Evolutionary conservation across 441 rosid species (phyloP), one percentile per base, ranked within the genome.

Genomic region (Erysimum cheiri): DNA sequence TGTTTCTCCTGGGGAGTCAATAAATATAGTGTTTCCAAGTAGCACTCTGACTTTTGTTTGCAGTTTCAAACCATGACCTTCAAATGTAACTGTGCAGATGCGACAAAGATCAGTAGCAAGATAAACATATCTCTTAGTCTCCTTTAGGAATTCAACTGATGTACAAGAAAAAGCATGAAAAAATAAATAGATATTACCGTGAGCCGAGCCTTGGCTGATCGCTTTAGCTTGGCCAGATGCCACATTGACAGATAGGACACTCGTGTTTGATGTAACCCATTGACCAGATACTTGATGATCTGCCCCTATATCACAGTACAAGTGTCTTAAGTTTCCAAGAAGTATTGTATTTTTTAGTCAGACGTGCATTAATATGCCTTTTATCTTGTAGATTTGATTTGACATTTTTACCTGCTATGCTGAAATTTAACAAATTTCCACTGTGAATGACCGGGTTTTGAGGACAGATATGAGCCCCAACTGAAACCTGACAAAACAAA

Each of bases 401-500:
- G 64, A 48, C 7, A 61, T n/a, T 4, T 47, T 52, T 60, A 91
- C 97, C 97, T 78, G 72, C 55, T 40, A 89, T 52, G 67, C 80
- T 82, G 79, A 92, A 86, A 78, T 80, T 80, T 54, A 94, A 78
- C 31, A 67, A 47, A 67, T 74, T 83, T 72, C 99, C 99, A 57
- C 75, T 64, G 68, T 46, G 84, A 37, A 88, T 72, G 49, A 85
- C 81, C 6, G 97, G 91, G 70, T 84, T 88, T 75, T 78, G 93
- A 60, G 97, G 99, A 83, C 72, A 77, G 64, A 94, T 53, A 64
- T 85, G 84, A 8, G 96, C 90, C 67, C 99, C 99, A 72, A 92
- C 98, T 64, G 94, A 90, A 78, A 94, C 80, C 99, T 92, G 87
- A 50, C 70, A 67, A 82, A 60, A 71, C 63, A 50, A 76, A 53